A percentile compares a stretch with the other conserved stretches of the same genome.
phyloP scores from a whole-genome alignment of 345 rosid species.

The Arabidopsis suecica region DNA sequence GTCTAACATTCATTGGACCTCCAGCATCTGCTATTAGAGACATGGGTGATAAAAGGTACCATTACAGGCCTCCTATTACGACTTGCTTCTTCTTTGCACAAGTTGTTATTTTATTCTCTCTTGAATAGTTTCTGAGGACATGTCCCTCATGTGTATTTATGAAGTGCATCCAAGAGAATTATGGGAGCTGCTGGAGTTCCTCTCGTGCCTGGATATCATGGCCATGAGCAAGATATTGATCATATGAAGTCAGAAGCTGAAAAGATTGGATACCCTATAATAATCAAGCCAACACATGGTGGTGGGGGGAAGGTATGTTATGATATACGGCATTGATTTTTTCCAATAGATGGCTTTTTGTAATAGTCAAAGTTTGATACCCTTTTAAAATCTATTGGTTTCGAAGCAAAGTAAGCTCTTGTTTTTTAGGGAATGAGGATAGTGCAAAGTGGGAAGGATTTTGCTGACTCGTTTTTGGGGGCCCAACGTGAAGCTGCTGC shows the following conservation, averaged over 20 bases:
- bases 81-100: not conserved
- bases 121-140: not conserved
- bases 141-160: conserved; percentile 31
- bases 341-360: not conserved
- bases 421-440: conserved; percentile 91
- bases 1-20: conserved; percentile 84
- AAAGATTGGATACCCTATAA: conserved; percentile 82
- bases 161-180: conserved; percentile 91
- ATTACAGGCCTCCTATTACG: not conserved
- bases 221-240: conserved; percentile 80
- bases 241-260: conserved; percentile 85
- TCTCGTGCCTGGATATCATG: conserved; percentile 95
- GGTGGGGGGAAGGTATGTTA: conserved; percentile 88
- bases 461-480: conserved; percentile 83
- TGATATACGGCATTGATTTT: not conserved
- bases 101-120: not conserved
- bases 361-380: not conserved
- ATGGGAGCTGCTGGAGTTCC: conserved; percentile 99
- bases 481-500: conserved; percentile 97
- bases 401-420: conserved; percentile 39
- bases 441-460: conserved; percentile 66
- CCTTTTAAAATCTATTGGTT: conserved; percentile 23
- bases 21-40: conserved; percentile 92
- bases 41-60: conserved; percentile 97
- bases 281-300: conserved; percentile 96